Percentiles rank a stretch among this genome's conserved stretches.
These are phyloP conservation scores for Solanum bulbocastanum DNA, from an alignment of 257 asterid species.

Conservation along the genomic window DNA sequence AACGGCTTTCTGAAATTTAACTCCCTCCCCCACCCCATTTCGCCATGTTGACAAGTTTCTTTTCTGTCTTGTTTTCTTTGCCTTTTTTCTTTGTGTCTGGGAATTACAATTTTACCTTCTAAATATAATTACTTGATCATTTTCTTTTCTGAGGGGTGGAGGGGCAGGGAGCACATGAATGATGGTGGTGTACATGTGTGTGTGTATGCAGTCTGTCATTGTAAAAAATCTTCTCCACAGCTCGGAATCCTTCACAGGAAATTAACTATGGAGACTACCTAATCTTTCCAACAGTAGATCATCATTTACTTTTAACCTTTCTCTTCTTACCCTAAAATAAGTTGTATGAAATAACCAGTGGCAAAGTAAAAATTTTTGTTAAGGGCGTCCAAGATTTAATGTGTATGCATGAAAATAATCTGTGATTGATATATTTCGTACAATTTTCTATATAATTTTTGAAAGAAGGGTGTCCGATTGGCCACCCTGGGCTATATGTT, in stretches of 20 bases:
- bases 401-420: no score
- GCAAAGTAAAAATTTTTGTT: not conserved
- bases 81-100: not conserved
- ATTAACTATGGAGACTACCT: not conserved
- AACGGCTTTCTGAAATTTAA: not conserved
- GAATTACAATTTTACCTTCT: not conserved
- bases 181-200: not conserved
- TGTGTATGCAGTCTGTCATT: not conserved
- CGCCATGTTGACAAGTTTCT: not conserved
- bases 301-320: not conserved
- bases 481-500: not conserved
- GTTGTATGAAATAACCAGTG: not conserved
- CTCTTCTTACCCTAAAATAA: not conserved
- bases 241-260: not conserved
- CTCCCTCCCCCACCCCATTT: not conserved
- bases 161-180: not conserved
- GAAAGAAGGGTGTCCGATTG: not conserved
- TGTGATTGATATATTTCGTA: not conserved
- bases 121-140: not conserved
- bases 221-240: not conserved
- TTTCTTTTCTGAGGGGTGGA: not conserved
- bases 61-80: not conserved
- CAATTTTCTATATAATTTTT: not conserved
- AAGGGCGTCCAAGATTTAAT: not conserved
- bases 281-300: not conserved